Conservation (phyloP, 495 filamentous ascomycete genomes). For the Penicillium dipodomyicola region DNA sequence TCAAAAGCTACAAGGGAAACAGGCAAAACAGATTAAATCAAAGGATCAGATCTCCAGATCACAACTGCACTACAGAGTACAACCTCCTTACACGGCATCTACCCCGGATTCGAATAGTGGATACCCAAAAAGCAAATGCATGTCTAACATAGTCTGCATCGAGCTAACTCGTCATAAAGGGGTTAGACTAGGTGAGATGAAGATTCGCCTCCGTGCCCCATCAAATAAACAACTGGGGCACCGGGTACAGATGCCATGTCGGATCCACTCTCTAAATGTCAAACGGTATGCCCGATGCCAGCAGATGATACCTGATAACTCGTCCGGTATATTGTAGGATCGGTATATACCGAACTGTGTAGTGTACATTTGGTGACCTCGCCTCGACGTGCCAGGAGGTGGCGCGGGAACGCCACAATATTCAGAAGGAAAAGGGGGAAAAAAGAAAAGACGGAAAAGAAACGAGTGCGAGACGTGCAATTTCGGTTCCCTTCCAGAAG, state of each 20-base stretch:
- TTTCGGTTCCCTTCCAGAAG: not conserved
- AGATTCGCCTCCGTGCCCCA: slow-evolving; percentile 18
- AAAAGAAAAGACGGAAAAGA: not conserved
- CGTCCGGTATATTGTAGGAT: not conserved
- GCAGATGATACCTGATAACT: not conserved
- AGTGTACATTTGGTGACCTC: slow-evolving; percentile 1
- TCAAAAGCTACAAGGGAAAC: not conserved
- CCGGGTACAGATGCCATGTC: not conserved
- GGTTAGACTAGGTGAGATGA: not conserved
- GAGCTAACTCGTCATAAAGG: not conserved
- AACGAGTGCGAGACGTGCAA: not conserved
- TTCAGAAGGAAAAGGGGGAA: not conserved
- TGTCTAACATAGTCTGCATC: not conserved
- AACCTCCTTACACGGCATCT: slow-evolving; percentile 9
- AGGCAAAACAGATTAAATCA: not conserved
- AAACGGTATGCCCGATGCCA: not conserved
- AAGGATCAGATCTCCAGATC: not conserved
- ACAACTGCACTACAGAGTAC: not conserved
- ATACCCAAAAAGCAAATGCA: not conserved
- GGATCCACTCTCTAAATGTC: slow-evolving; percentile 15
- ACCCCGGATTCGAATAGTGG: slow-evolving; percentile 18
- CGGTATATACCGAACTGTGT: not conserved
- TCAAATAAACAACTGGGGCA: slow-evolving; percentile 23
- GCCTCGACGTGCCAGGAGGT: slow-evolving; percentile 1
- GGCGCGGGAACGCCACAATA: not conserved